Evolutionary conservation across 139 green algal species (phyloP).

Genomic region (Chlorella sp.): DNA sequence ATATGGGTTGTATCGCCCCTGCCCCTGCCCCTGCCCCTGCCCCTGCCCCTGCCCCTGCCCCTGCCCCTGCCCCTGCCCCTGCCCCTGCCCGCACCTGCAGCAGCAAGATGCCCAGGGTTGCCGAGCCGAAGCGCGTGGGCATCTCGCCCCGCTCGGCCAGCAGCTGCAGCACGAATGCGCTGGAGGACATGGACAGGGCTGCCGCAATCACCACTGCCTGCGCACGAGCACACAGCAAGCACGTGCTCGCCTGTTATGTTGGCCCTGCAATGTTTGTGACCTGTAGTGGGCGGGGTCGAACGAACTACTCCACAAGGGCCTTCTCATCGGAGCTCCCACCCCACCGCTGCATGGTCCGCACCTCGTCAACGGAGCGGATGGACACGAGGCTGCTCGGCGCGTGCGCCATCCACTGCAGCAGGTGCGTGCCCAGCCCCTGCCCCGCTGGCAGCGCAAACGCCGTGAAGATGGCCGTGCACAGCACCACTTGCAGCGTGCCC

Average conservation of each 20-base stretch:
- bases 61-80: no score
- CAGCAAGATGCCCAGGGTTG: constrained; percentile 94
- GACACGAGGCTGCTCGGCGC: constrained; percentile 46
- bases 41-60: no score
- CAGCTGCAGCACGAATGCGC: constrained; percentile 93
- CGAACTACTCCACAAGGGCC: no score
- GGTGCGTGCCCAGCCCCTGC: constrained; percentile 65
- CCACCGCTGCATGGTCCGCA: no score
- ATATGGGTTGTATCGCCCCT: no score
- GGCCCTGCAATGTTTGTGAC: no score
- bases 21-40: no score
- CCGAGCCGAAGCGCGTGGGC: constrained; percentile 73
- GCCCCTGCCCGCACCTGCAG: no score
- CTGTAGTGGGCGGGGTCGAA: no score
- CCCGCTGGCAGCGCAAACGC: constrained; percentile 71
- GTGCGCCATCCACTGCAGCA: constrained; percentile 59
- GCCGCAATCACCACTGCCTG: constrained; percentile 87
- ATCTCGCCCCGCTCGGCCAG: constrained; percentile 81
- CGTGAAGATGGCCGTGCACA: constrained; percentile 69
- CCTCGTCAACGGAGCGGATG: constrained; percentile 48
- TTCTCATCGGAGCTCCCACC: no score
- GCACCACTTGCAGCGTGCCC: constrained; percentile 72
- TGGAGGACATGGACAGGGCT: constrained; percentile 81
- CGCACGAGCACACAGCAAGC: no score
- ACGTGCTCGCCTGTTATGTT: no score